These are phyloP conservation scores for Saccharata proteae DNA, from an alignment of 2,329 filamentous ascomycete species.

Conservation along the genomic window DNA sequence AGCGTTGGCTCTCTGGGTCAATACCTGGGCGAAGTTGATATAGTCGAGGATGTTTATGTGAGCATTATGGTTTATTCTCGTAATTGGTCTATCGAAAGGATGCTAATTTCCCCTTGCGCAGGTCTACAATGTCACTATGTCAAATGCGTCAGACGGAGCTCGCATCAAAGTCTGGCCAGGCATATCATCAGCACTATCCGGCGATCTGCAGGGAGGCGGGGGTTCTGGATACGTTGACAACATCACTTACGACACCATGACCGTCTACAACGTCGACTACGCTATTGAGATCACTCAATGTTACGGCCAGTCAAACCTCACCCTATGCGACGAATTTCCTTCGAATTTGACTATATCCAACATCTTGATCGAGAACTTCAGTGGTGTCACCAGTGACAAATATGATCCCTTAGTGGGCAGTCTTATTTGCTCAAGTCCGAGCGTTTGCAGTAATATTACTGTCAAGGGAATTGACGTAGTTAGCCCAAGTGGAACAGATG, in stretches of 20 bases:
- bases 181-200: constrained; percentile 40
- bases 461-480: constrained; percentile 44
- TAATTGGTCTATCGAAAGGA: background rate
- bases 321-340: constrained; percentile 47
- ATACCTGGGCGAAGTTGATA: constrained; percentile 50
- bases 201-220: constrained; percentile 53
- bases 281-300: constrained; percentile 55
- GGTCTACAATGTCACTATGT: constrained; percentile 25
- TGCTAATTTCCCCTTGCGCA: constrained; percentile 8
- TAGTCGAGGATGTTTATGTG: constrained; percentile 57
- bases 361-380: constrained; percentile 44
- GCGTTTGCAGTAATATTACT: constrained; percentile 40
- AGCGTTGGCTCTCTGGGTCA: constrained; percentile 61
- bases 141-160: constrained; percentile 45
- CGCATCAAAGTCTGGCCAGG: constrained; percentile 67
- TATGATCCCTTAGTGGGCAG: constrained; percentile 30
- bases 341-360: constrained; percentile 44
- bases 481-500: constrained; percentile 17
- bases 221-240: constrained; percentile 51
- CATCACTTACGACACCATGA: constrained; percentile 53
- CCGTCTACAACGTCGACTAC: constrained; percentile 50
- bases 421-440: constrained; percentile 31
- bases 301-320: constrained; percentile 50
- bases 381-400: constrained; percentile 39
- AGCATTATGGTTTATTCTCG: constrained; percentile 6